A percentile compares a stretch with the other conserved stretches of the same genome.
phyloP scores from a whole-genome alignment of 31 red algal genomes.

The Endocladia muricata region DNA sequence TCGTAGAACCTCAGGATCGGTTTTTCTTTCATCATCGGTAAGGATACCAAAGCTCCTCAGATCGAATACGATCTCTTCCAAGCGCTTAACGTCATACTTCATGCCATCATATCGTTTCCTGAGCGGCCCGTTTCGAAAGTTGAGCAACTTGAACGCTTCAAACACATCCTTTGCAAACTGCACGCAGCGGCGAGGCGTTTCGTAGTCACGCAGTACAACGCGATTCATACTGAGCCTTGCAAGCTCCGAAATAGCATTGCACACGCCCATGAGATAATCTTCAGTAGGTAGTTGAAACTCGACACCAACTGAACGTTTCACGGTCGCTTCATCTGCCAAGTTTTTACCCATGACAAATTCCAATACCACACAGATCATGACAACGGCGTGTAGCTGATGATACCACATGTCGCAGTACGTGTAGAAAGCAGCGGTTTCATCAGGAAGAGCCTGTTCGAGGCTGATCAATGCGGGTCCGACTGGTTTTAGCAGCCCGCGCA shows the following conservation, averaged over 20 bases:
- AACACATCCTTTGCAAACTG: conserved; percentile 64
- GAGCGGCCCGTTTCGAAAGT: conserved; percentile 86
- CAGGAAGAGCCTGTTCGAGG: conserved; percentile 43
- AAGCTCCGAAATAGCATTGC: conserved; percentile 65
- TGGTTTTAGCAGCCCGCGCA: conserved; percentile 11
- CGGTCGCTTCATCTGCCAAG: conserved; percentile 15
- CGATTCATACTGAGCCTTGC: conserved; percentile 70
- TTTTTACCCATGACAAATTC: conserved; percentile 20
- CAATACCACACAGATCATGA: conserved; percentile 27
- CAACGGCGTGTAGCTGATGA: conserved; percentile 5
- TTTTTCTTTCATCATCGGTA: too few species aligned
- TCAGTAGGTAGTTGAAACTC: conserved; percentile 50
- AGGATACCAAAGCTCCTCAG: too few species aligned
- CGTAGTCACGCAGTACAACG: conserved; percentile 65
- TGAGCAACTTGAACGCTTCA: conserved; percentile 70
- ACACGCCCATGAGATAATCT: conserved; percentile 81
- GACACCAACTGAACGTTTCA: conserved; percentile 17
- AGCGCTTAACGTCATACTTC: conserved; percentile 84
- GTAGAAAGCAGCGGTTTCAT: conserved; percentile 26
- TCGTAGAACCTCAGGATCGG: too few species aligned
- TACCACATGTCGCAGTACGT: conserved; percentile 45
- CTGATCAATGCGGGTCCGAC: conserved; percentile 17
- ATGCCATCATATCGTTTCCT: conserved; percentile 82
- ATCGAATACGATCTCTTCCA: conserved; percentile 85
- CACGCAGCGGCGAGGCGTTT: conserved; percentile 30